phyloP scores from a whole-genome alignment of 257 asterid species.

The Plectranthus barbatus region DNA sequence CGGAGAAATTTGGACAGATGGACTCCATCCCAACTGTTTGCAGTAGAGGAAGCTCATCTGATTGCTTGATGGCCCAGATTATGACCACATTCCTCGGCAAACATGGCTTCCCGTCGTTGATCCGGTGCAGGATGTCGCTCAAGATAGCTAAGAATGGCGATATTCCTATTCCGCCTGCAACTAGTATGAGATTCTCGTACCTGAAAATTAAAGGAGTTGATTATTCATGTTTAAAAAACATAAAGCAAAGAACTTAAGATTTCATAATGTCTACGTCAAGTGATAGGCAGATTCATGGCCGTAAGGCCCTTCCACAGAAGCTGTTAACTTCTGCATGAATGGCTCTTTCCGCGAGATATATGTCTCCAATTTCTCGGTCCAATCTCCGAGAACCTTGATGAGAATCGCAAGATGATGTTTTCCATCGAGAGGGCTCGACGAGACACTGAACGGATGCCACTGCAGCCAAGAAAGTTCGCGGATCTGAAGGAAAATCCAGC shows the following conservation, averaged over 20 bases:
- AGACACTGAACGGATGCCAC: constrained; percentile 80
- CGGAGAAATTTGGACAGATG: constrained; percentile 46
- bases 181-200: constrained; percentile 74
- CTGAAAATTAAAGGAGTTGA: constrained; percentile 25
- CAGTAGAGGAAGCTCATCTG: constrained; percentile 77
- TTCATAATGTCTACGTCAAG: constrained; percentile 43
- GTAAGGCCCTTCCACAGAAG: constrained; percentile 81
- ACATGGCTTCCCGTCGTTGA: constrained; percentile 48
- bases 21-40: constrained; percentile 55
- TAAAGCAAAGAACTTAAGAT: neutral
- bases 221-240: no score
- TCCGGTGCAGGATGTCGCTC: constrained; percentile 67
- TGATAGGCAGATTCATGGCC: constrained; percentile 86
- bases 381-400: constrained; percentile 60
- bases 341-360: constrained; percentile 23
- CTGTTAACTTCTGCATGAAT: constrained; percentile 36
- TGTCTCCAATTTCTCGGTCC: constrained; percentile 45
- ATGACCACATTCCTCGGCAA: constrained; percentile 52
- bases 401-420: constrained; percentile 47
- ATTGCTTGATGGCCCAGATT: constrained; percentile 70
- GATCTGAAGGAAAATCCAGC: constrained; percentile 68
- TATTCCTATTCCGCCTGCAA: constrained; percentile 92
- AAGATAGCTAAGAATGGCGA: constrained; percentile 79
- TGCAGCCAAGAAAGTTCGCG: constrained; percentile 66
- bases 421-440: constrained; percentile 68